Evolutionary conservation across 148 eudicot genomes (phyloP), one percentile per base, ranked within the genome.

Genomic region (Cornus kousa): DNA sequence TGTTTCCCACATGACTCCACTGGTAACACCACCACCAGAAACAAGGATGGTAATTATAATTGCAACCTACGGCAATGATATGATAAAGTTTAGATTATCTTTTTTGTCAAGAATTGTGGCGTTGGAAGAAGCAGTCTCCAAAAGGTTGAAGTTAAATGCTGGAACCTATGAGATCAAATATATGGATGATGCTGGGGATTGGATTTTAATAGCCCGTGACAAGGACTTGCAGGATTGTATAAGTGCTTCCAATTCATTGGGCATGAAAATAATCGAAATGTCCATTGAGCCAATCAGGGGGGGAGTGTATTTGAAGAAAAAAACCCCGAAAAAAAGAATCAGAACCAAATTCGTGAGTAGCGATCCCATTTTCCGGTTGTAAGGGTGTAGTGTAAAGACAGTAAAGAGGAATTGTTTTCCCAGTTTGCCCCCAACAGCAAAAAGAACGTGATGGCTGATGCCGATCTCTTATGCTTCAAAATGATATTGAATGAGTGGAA

Each of bases 171-270:
- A 46, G n/a, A 35, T 72, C 28, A 48, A 48, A 24, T 72, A 50
- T 72, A 14, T 46, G 2, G 75, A 72, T 53, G 62, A 20, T 24
- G 75, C 46, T 72, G 33, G 43, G 0, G 75, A 72, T 20, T 50
- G 28, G 62, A 20, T 40, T 43, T 39, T 72, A 46, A 50, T 72
- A 46, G 17, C 75, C 16, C 46, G 75, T n/a, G 75, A 72, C n/a
- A 19, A 33, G 7, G 59, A 72, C 64, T 50, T 35, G 75, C 1
- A 46, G 17, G 60, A 48, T 13, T 72, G 60, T 12, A 19, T 64
- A 3, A 64, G 7, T 23, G 43, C 43, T 39, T 64, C 28, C 0
- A 64, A 19, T 9, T 64, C 67, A 23, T 19, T 20, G 67, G 22
- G 67, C 67, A 64, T 19, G 12, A 19, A 12, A 9, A 0, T 0